phyloP scores from a whole-genome alignment of 192 early-diverging fungal genomes.

The Backusella psychrophila region DNA sequence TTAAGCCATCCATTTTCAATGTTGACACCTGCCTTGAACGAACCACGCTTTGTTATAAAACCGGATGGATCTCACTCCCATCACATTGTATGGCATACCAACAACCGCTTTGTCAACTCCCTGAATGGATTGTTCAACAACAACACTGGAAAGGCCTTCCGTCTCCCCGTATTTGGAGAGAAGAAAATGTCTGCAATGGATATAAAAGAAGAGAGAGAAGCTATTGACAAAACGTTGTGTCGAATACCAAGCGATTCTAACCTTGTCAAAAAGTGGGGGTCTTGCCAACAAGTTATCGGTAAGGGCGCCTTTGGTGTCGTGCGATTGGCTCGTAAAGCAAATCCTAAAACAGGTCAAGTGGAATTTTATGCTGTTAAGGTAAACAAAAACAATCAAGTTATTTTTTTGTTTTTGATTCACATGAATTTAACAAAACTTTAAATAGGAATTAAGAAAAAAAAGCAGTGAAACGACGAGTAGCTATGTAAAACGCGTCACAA shows the following conservation, averaged over 20 bases:
- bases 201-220: conserved; percentile 12
- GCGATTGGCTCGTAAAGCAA: conserved; percentile 38
- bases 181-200: conserved; percentile 15
- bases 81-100: conserved; percentile 4
- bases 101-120: conserved; percentile 11
- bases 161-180: conserved; percentile 23
- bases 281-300: conserved; percentile 42
- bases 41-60: conserved; percentile 16
- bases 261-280: conserved; percentile 41
- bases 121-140: conserved; percentile 15
- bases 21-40: not conserved
- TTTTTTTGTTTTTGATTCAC: not conserved
- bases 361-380: conserved; percentile 50
- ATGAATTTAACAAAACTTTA: conserved; percentile 1
- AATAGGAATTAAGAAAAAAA: conserved; percentile 81
- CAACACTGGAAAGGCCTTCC: conserved; percentile 9
- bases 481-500: conserved; percentile 55
- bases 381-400: not conserved
- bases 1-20: not conserved
- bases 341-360: conserved; percentile 32
- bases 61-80: conserved; percentile 20
- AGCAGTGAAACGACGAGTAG: conserved; percentile 43
- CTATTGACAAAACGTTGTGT: conserved; percentile 14
- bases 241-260: conserved; percentile 19
- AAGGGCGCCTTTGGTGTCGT: conserved; percentile 46